Evolutionary conservation across 2,329 filamentous ascomycete genomes (phyloP), one percentile per base, ranked within the genome.

Genomic region (Colletotrichum truncatum): DNA sequence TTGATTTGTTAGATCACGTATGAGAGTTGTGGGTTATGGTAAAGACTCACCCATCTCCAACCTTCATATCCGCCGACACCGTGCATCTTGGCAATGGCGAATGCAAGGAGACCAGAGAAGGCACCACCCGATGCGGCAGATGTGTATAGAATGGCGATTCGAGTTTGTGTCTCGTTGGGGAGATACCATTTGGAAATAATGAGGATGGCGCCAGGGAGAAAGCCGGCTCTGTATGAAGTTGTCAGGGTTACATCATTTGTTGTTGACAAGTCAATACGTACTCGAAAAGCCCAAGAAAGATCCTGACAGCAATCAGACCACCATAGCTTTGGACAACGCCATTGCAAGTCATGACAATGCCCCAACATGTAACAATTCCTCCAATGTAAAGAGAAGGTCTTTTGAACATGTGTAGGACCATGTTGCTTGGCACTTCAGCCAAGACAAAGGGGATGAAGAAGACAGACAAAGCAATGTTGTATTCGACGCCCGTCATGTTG

Each of bases 371-470:
- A 45, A 75, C 80, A 3, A 78, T 71, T 0, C 70, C 59, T 30
- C 77, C 74, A 64, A 85, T 79, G 69, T 83, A 84, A 10, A 78
- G 69, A 1, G 79, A 80, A 0, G 82, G 82, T 23, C 76, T 76
- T 41, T 81, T 76, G 56, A 78, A 76, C 63, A 71, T 72, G 63
- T 71, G 74, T 8, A 82, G 73, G 2, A 81, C 55, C 70, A 80
- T 76, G 62, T 81, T 81, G 54, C 77, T 80, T 0, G 77, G 78
- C 0, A 79, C 72, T 51, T 82, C 76, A 46, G 68, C 68, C n/a
- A 72, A 38, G 9, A 91, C 89, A 72, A 90, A 91, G 4, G 84
- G 83, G 69, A 90, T 82, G 70, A 89, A 91, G 75, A 90, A 90
- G 56, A 86, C 73, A 2, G 85, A 87, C 1, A 91, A 78, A 2